phyloP scores from a whole-genome alignment of 2,329 filamentous ascomycete genomes.

The Cladorrhinum sp. region DNA sequence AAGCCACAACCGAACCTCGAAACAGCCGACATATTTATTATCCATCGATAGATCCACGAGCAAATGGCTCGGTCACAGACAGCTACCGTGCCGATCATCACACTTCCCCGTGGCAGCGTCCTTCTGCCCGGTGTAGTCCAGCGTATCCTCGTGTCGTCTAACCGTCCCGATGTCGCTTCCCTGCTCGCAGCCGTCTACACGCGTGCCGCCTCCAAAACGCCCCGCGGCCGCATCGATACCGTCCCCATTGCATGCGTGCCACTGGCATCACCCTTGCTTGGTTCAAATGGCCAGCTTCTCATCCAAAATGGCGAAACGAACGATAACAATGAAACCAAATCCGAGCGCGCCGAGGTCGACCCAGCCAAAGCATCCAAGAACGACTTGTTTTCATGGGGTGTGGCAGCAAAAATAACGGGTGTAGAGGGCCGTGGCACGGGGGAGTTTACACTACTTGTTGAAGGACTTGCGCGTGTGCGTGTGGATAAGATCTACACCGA shows the following conservation, averaged over 20 bases:
- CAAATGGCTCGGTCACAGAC: conserved; percentile 38
- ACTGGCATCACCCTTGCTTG: conserved; percentile 70
- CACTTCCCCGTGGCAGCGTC: conserved; percentile 74
- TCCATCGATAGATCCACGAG: not conserved
- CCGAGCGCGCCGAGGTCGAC: conserved; percentile 49
- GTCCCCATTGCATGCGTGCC: conserved; percentile 87
- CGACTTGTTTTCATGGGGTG: conserved; percentile 80
- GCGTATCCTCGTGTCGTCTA: conserved; percentile 74
- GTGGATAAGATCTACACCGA: conserved; percentile 74
- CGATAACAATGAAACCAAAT: conserved; percentile 40
- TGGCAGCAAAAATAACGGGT: conserved; percentile 73
- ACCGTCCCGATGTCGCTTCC: conserved; percentile 83
- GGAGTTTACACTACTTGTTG: conserved; percentile 80
- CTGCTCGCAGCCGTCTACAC: conserved; percentile 84
- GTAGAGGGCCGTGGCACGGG: conserved; percentile 72
- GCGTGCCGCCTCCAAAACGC: conserved; percentile 65
- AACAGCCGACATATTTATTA: not conserved
- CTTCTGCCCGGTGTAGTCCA: conserved; percentile 83
- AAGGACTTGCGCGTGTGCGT: conserved; percentile 75
- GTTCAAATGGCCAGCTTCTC: conserved; percentile 70
- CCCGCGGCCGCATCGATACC: conserved; percentile 59
- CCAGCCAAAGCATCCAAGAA: conserved; percentile 59
- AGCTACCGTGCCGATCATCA: conserved; percentile 69
- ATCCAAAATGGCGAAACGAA: conserved; percentile 57
- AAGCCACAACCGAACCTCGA: not conserved